Evolutionary conservation across 495 filamentous ascomycete species (phyloP).

Genomic region (Penicillium ochrochloron): DNA sequence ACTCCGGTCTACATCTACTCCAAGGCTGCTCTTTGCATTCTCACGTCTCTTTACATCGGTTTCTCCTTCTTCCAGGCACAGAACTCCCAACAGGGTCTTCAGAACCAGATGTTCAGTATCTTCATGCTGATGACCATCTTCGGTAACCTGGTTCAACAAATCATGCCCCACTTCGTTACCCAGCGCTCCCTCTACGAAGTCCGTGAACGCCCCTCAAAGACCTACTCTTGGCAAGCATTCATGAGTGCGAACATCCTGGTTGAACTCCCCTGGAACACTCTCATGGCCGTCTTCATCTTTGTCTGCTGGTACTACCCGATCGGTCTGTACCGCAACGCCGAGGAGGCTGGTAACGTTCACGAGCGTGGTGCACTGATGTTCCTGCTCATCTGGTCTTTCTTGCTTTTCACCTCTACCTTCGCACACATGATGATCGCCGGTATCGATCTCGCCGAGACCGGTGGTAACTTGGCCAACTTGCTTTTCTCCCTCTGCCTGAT

Average conservation of each 20-base stretch:
- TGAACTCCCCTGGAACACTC: conserved; percentile 73
- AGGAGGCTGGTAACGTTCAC: conserved; percentile 46
- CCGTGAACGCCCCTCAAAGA: conserved; percentile 71
- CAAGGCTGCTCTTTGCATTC: conserved; percentile 59
- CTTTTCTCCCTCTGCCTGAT: conserved; percentile 65
- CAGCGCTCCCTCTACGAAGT: conserved; percentile 72
- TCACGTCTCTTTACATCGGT: conserved; percentile 75
- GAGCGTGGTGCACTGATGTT: conserved; percentile 64
- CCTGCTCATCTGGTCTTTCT: conserved; percentile 59
- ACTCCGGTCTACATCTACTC: conserved; percentile 60
- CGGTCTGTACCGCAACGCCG: conserved; percentile 63
- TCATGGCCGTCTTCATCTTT: conserved; percentile 67
- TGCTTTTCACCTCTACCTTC: conserved; percentile 65
- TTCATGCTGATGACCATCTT: conserved; percentile 89
- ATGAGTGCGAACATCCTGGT: conserved; percentile 69
- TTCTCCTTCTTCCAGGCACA: conserved; percentile 86
- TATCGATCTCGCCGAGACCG: conserved; percentile 65
- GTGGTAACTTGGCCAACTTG: conserved; percentile 64
- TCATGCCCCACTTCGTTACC: conserved; percentile 73
- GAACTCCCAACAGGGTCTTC: conserved; percentile 78
- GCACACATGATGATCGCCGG: conserved; percentile 68
- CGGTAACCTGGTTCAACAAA: conserved; percentile 77
- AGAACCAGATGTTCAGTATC: conserved; percentile 89
- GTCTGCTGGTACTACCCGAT: conserved; percentile 71
- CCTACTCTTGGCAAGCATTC: conserved; percentile 79